Percentiles rank a stretch among this genome's conserved stretches.
phyloP scores from a whole-genome alignment of 176 grass and related monocot species.

The Carex cristatella region DNA sequence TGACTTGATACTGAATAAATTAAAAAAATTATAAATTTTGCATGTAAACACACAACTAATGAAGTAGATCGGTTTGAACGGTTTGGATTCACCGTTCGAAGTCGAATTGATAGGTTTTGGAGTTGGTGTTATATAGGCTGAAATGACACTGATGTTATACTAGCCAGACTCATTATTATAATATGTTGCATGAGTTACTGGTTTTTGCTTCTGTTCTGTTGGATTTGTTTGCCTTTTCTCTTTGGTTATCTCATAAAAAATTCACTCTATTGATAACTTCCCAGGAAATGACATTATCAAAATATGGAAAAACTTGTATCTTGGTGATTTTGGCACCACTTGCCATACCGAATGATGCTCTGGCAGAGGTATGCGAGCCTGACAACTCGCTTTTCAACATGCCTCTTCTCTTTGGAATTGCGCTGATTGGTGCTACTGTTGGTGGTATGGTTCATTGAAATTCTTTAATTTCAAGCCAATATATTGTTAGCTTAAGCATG shows the following conservation, averaged over 20 bases:
- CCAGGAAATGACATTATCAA: slow-evolving; percentile 35
- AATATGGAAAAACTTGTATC: slow-evolving; percentile 39
- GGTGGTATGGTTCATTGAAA: slow-evolving; percentile 50
- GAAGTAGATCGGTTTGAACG: too few relatives aligned
- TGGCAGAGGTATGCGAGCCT: slow-evolving; percentile 70
- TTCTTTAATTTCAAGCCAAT: slow-evolving; percentile 5
- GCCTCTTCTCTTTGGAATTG: slow-evolving; percentile 85
- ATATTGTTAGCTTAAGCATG: slow-evolving; percentile 6
- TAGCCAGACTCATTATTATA: background rate
- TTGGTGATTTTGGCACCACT: slow-evolving; percentile 33
- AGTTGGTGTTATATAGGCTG: too few relatives aligned
- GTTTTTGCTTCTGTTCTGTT: slow-evolving; percentile 11
- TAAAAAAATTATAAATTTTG: too few relatives aligned
- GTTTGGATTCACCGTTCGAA: too few relatives aligned
- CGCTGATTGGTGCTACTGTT: slow-evolving; percentile 93
- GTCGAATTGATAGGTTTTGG: too few relatives aligned
- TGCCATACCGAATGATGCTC: slow-evolving; percentile 43
- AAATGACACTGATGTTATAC: too few relatives aligned
- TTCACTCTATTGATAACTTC: slow-evolving; percentile 1
- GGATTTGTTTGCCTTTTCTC: background rate
- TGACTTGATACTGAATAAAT: too few relatives aligned
- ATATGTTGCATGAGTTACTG: background rate
- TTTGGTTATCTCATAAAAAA: background rate
- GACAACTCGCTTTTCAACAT: slow-evolving; percentile 78
- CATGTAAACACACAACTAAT: too few relatives aligned